Conservation (phyloP, 2,329 filamentous ascomycete genomes). For the Colletotrichum sp. region DNA sequence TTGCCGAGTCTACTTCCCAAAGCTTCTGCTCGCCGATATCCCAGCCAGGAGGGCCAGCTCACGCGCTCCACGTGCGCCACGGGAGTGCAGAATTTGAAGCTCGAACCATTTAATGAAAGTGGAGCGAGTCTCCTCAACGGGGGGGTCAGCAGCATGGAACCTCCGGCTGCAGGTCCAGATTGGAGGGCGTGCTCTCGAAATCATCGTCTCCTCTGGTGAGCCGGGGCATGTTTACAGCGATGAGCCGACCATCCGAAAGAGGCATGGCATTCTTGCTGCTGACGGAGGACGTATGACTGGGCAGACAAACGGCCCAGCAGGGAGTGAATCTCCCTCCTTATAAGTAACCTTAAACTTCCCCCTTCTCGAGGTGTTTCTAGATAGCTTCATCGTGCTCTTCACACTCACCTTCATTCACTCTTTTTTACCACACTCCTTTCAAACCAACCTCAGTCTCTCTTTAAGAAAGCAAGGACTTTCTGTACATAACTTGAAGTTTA, state of each 20-base stretch:
- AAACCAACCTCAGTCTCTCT: constrained; percentile 3
- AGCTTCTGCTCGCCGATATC: background rate
- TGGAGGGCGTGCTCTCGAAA: background rate
- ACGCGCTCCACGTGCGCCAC: background rate
- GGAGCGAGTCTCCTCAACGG: background rate
- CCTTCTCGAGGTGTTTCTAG: background rate
- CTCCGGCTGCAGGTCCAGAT: background rate
- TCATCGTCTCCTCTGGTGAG: constrained; percentile 1
- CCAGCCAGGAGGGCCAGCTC: background rate
- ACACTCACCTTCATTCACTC: constrained; percentile 7
- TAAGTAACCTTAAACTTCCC: background rate
- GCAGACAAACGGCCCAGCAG: background rate
- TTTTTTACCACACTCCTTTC: background rate
- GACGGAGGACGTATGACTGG: background rate
- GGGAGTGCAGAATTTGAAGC: constrained; percentile 1
- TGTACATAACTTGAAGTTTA: constrained; percentile 1
- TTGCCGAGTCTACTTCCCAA: too few relatives aligned
- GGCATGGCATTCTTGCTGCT: background rate
- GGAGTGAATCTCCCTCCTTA: background rate
- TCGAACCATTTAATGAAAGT: background rate
- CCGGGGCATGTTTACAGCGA: background rate
- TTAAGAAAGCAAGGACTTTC: background rate
- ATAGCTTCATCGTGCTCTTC: background rate
- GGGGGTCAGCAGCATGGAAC: background rate
- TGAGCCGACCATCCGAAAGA: background rate